phyloP scores from a whole-genome alignment of 768 basidiomycete genomes.

The Pulveroboletus sp. region DNA sequence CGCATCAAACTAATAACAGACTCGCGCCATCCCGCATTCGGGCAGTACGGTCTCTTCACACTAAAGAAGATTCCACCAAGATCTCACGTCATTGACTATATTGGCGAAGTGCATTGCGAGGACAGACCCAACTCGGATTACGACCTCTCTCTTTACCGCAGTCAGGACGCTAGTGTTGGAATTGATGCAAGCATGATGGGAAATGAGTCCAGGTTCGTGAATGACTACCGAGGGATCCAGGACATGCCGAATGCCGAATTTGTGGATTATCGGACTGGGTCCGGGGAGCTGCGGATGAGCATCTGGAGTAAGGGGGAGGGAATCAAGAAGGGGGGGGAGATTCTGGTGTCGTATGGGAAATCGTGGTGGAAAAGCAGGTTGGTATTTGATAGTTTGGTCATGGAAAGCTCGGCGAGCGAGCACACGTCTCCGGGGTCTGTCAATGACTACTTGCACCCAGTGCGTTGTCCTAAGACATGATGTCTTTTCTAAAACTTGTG shows the following conservation, averaged over 20 bases:
- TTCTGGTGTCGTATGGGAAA: slow-evolving; percentile 88
- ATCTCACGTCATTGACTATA: slow-evolving; percentile 51
- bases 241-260: slow-evolving; percentile 71
- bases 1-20: slow-evolving; percentile 19
- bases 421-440: too few relatives aligned
- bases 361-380: slow-evolving; percentile 69
- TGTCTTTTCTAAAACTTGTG: too few relatives aligned
- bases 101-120: slow-evolving; percentile 31
- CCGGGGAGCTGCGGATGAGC: slow-evolving; percentile 72
- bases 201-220: slow-evolving; percentile 87
- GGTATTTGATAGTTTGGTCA: slow-evolving; percentile 18
- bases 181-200: slow-evolving; percentile 75
- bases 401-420: too few relatives aligned
- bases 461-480: too few relatives aligned
- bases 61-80: slow-evolving; percentile 63
- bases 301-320: slow-evolving; percentile 61
- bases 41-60: slow-evolving; percentile 46
- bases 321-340: slow-evolving; percentile 79
- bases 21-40: slow-evolving; percentile 46
- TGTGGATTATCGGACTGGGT: slow-evolving; percentile 47
- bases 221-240: slow-evolving; percentile 84
- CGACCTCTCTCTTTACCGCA: slow-evolving; percentile 56
- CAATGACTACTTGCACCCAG: too few relatives aligned
- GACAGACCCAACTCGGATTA: slow-evolving; percentile 77
- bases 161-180: slow-evolving; percentile 59